A percentile compares a stretch with the other conserved stretches of the same genome.
Conservation (phyloP, 306 rosid genomes). For the Quercus berberidifolia region DNA sequence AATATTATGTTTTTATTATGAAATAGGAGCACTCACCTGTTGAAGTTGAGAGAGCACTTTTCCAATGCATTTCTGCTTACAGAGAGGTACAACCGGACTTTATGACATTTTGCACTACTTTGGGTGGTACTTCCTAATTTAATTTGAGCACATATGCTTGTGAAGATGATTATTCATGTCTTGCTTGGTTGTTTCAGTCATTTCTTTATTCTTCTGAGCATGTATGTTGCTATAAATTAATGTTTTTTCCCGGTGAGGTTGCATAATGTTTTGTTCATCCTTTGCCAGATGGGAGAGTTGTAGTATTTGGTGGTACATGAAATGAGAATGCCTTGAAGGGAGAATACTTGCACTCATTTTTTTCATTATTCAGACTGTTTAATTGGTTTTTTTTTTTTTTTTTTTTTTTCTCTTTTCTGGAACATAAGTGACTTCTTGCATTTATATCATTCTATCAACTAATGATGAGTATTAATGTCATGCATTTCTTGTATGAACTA, state of each 20-base stretch:
- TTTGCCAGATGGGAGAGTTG: neutral
- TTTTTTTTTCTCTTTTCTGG: neutral
- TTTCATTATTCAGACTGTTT: neutral
- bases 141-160: too few relatives aligned
- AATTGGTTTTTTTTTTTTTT: neutral
- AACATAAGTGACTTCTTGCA: neutral
- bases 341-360: neutral
- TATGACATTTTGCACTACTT: neutral
- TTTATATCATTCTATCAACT: neutral
- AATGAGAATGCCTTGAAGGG: neutral
- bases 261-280: neutral
- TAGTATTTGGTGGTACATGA: neutral
- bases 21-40: conserved; percentile 34
- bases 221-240: too few relatives aligned
- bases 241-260: too few relatives aligned
- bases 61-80: conserved; percentile 62
- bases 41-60: conserved; percentile 52
- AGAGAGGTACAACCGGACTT: conserved; percentile 45
- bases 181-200: too few relatives aligned
- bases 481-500: neutral
- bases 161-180: too few relatives aligned
- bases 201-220: too few relatives aligned
- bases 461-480: neutral
- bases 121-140: neutral
- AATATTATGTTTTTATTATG: conserved; percentile 4